Percentiles rank a stretch among this genome's conserved stretches.
These are phyloP conservation scores for Conringia planisiliqua DNA, from an alignment of 345 rosid genomes.

Conservation along the genomic window DNA sequence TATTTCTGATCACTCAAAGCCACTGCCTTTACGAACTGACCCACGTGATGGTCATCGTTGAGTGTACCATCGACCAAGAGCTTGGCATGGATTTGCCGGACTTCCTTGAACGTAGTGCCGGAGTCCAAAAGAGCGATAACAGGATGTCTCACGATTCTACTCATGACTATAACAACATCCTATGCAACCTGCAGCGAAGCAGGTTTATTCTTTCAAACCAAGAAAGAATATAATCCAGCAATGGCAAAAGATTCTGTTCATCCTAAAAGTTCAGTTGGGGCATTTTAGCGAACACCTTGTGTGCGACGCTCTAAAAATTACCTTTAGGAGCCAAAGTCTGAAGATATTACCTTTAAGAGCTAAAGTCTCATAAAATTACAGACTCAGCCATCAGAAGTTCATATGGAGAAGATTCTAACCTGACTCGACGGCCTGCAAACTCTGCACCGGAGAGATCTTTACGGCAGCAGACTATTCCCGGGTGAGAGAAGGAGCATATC, in stretches of 20 bases:
- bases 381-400: background rate
- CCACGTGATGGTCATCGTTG: slow-evolving; percentile 39
- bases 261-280: background rate
- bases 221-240: background rate
- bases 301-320: background rate
- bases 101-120: slow-evolving; percentile 28
- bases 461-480: background rate
- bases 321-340: background rate
- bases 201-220: background rate
- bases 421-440: background rate
- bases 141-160: slow-evolving; percentile 27
- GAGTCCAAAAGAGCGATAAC: slow-evolving; percentile 32
- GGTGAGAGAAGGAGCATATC: background rate
- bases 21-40: slow-evolving; percentile 52
- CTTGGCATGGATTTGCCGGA: slow-evolving; percentile 55
- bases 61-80: slow-evolving; percentile 45
- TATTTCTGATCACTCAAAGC: slow-evolving; percentile 46
- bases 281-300: slow-evolving; percentile 20
- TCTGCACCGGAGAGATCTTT: background rate
- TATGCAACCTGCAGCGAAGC: slow-evolving; percentile 5
- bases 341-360: background rate
- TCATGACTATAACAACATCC: slow-evolving; percentile 26
- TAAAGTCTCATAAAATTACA: background rate
- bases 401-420: background rate
- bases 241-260: background rate